Evolutionary conservation across 805 yeast species (phyloP), one percentile per base, ranked within the genome.

Genomic region (Kurtzmaniella cleridarum): DNA sequence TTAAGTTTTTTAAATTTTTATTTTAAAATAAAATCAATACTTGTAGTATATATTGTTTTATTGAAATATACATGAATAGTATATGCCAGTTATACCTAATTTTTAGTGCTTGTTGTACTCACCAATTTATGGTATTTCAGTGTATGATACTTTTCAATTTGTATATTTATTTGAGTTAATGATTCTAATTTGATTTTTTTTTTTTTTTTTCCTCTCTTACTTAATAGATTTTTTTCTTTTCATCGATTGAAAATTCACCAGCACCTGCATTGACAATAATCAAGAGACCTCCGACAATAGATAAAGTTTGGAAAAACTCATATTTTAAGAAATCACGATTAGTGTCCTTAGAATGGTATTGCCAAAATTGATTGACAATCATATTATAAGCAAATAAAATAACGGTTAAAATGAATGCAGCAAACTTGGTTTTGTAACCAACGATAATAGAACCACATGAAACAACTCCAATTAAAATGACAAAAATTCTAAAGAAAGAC

Each of bases 251-350:
- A 47, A 91, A 73, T 51, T 85, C 90, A 36, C 98, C 98, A 24
- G 98, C 98, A 45, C 98, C 98, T 3, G 96, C 87, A 65, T 85
- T 88, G 43, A 87, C 96, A 44, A 93, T 86, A 49, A 93, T 69
- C 45, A 91, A 66, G 46, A 91, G 76, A 1, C 98, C 98, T 41
- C 98, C 98, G 36, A 91, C 90, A 58, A 91, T 91, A 41, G 95
- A 84, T 57, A 91, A 72, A 30, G 95, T 88, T 69, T 93, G 98
- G 75, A 84, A 91, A 62, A 85, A 86, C 64, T 90, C 98, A 62
- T 90, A 93, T 62, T 85, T 85, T 60, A 88, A 66, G 62, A 79
- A 85, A 64, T 91, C 98, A 55, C 96, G 80, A 62, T 81, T 78
- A 27, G 91, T 78, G 52, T 84, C 87, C 45, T 73, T 75, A 36